Base-by-base conservation (phyloP, 495 filamentous ascomycete genomes). In the Immersiella caudata region DNA sequence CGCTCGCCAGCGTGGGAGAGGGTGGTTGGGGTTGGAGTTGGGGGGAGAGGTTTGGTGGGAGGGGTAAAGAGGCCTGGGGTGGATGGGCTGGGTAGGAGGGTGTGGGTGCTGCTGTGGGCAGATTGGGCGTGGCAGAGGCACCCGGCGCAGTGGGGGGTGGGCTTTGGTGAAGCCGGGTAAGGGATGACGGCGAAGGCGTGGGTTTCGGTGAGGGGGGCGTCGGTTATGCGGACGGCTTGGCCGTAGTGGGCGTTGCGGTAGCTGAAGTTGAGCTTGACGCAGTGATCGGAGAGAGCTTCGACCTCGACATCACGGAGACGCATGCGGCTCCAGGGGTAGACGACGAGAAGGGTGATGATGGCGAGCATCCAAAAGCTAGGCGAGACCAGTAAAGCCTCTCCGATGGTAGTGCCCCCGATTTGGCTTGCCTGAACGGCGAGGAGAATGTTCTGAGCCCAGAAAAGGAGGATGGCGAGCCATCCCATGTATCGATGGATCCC, bases 101-200 rank as follows among this genome's bases (percentile, higher is more conserved):
- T 27, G 56, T n/a, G 2, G 56, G 24, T 29, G 18, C 22, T 65
- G 16, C 26, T 58, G 4, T 64, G 21, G 12, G 21, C 12, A 21
- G 16, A 24, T 8, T 49, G 7, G 18, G 24, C 3, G 35, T 52
- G 56, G 60, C 67, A 67, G 59, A n/a, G 59, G 66, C 66, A 69
- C 49, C 66, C 68, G 49, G 62, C 11, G 64, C 63, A 72, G 67
- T 68, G 67, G 1, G 27, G 14, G 16, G 24, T 29, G 2, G 62
- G 64, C 14, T 55, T 51, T 22, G 51, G 22, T n/a, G 27, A 29
- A 69, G 73, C 49, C 73, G 52, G 79, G 66, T 81, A 79, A 36
- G 88, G 87, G 71, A 95, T 91, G 24, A 89, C 89, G 21, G 91
- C 92, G 69, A 96, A 96, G 8, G 89, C 85, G 78, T 96, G 92